Evolutionary conservation across 805 yeast genomes (phyloP), one percentile per base, ranked within the genome.

Genomic region (Candida succiphila): DNA sequence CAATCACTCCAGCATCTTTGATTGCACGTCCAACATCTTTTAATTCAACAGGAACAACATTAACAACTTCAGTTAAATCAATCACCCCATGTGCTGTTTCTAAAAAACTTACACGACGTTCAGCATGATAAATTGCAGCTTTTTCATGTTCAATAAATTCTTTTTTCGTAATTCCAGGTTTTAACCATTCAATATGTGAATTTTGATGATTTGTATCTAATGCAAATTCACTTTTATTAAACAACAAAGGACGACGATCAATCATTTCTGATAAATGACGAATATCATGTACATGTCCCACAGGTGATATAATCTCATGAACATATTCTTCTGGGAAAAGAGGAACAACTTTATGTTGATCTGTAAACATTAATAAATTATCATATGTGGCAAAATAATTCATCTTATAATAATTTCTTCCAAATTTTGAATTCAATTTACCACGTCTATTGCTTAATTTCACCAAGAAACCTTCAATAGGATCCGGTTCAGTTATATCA

Each of bases 391-490:
- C 74, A 40, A 81, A 71, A 53, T 87, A 88, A 38, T 67, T 67
- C 29, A 78, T 54, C 35, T 69, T 73, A 42, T 66, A 67, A 35
- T 71, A 67, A 23, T 68, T 54, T 37, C 48, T 54, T 0, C 59
- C 56, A 10, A 56, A 33, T 5, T 25, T 27, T 1, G 54, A 37
- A 16, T 32, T 37, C 15, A 34, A n/a, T 18, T 43, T 49, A 0
- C 85, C 85, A 5, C 53, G 48, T 37, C 69, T 62, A 29, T 72
- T 65, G 0, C 78, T 66, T 21, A 79, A 49, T 32, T 78, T 65
- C 3, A 72, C 58, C 16, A 88, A 52, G 49, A 82, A 87, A 0
- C 97, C 97, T 56, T 89, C 97, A 8, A 86, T 53, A 0, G 95
- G 78, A 0, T 58, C 33, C 0, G 96, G 96, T 48, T 81, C 94